Conservation (phyloP, 1,139 yeast genomes). For the Kazachstania sp. region DNA sequence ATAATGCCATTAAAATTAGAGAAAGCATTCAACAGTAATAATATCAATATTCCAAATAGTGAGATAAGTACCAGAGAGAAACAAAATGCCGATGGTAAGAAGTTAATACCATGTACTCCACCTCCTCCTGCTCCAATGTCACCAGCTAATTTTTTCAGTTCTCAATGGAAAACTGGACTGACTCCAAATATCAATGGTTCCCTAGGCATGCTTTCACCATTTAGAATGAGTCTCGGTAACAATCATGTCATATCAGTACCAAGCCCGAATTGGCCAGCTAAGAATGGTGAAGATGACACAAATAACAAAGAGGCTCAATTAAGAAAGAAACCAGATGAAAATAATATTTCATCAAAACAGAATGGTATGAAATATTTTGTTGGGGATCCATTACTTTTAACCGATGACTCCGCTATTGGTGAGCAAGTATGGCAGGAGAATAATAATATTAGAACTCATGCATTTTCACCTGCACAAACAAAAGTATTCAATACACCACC, state of each 20-base stretch:
- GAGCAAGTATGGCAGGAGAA: slow-evolving; percentile 20
- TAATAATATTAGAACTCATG: background rate
- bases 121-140: slow-evolving; percentile 3
- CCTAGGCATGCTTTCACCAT: background rate
- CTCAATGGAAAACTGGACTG: slow-evolving; percentile 1
- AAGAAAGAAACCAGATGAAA: too few relatives aligned
- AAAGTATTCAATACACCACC: slow-evolving; percentile 26
- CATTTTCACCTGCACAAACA: slow-evolving; percentile 18
- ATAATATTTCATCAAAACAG: background rate
- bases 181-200: slow-evolving; percentile 2
- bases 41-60: background rate
- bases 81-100: background rate
- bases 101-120: slow-evolving; percentile 1
- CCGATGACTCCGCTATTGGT: slow-evolving; percentile 16
- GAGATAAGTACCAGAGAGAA: background rate
- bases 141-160: slow-evolving; percentile 1
- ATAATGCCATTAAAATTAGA: background rate
- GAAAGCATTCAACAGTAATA: background rate
- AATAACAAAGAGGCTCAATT: too few relatives aligned
- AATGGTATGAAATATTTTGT: slow-evolving; percentile 22
- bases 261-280: background rate
- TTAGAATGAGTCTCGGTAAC: background rate
- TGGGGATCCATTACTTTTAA: slow-evolving; percentile 26
- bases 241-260: background rate
- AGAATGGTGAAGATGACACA: background rate